Evolutionary conservation across 768 basidiomycete species (phyloP).

Genomic region (Boletus insuetus): DNA sequence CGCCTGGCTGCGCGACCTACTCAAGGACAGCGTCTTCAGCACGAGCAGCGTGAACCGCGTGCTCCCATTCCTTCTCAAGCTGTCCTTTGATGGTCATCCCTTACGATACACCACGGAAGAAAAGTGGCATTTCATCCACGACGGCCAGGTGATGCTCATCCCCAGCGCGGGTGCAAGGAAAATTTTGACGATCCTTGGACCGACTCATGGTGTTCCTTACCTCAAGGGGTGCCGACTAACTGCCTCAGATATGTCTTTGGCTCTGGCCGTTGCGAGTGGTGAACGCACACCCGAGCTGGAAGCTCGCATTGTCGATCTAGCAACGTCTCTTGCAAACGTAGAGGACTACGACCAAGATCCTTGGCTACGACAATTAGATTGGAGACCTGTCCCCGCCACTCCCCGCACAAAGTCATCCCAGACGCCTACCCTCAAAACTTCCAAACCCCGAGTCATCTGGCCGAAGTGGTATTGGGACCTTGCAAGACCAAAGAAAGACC

Average conservation of each 20-base stretch:
- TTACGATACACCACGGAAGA: slow-evolving; percentile 51
- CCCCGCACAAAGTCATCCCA: not conserved
- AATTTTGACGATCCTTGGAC: slow-evolving; percentile 43
- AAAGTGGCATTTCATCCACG: slow-evolving; percentile 62
- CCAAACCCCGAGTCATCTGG: slow-evolving; percentile 61
- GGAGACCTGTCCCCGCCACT: slow-evolving; percentile 41
- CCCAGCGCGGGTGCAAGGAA: slow-evolving; percentile 43
- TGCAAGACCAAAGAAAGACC: slow-evolving; percentile 64
- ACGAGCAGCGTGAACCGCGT: slow-evolving; percentile 41
- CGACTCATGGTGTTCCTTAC: slow-evolving; percentile 45
- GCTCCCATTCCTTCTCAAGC: slow-evolving; percentile 64
- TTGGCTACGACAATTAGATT: slow-evolving; percentile 68
- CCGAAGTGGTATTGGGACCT: slow-evolving; percentile 98
- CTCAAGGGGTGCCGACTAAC: slow-evolving; percentile 43
- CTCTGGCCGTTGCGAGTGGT: slow-evolving; percentile 44
- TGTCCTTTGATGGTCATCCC: slow-evolving; percentile 61
- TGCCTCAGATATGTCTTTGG: slow-evolving; percentile 43
- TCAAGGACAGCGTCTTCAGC: slow-evolving; percentile 40
- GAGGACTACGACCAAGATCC: slow-evolving; percentile 38
- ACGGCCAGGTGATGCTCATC: slow-evolving; percentile 33
- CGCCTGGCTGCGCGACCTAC: slow-evolving; percentile 56
- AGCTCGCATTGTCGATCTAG: slow-evolving; percentile 41
- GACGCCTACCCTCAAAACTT: slow-evolving; percentile 14
- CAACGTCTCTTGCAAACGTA: slow-evolving; percentile 33
- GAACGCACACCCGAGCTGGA: slow-evolving; percentile 35